phyloP scores from a whole-genome alignment of 306 rosid genomes.

The Acacia crassicarpa region DNA sequence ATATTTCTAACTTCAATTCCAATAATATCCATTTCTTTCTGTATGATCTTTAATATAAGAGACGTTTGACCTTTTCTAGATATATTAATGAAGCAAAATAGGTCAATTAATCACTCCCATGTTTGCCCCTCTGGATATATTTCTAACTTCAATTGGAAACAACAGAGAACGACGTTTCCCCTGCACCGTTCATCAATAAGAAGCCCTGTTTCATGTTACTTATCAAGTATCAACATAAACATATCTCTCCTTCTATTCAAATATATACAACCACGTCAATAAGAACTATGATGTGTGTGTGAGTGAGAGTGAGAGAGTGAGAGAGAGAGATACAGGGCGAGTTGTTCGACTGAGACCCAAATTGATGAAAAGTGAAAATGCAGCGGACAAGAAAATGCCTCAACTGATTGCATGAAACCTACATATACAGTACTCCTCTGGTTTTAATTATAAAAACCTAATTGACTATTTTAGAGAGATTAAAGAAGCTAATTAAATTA shows the following conservation, averaged over 20 bases:
- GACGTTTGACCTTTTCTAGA: no score
- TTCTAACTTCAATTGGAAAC: not conserved
- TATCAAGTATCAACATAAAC: not conserved
- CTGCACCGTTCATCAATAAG: not conserved
- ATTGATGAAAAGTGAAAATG: constrained; percentile 54
- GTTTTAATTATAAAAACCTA: no score
- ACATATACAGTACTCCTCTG: not conserved
- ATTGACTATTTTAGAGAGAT: no score
- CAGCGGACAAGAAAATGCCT: constrained; percentile 37
- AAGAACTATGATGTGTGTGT: no score
- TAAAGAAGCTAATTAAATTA: no score
- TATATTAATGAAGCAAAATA: no score
- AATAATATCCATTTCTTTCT: no score
- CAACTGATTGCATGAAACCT: constrained; percentile 80
- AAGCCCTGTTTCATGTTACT: not conserved
- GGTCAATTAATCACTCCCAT: not conserved
- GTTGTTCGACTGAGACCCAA: constrained; percentile 59
- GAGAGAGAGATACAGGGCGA: constrained; percentile 44
- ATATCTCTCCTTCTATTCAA: not conserved
- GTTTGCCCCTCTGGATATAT: not conserved
- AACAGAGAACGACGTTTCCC: not conserved
- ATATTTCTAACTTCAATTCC: not conserved
- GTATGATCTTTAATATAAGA: no score
- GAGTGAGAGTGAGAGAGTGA: no score
- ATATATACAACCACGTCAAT: no score